Conservation (phyloP, 2,329 filamentous ascomycete genomes). For the Leptodontidium sp. region DNA sequence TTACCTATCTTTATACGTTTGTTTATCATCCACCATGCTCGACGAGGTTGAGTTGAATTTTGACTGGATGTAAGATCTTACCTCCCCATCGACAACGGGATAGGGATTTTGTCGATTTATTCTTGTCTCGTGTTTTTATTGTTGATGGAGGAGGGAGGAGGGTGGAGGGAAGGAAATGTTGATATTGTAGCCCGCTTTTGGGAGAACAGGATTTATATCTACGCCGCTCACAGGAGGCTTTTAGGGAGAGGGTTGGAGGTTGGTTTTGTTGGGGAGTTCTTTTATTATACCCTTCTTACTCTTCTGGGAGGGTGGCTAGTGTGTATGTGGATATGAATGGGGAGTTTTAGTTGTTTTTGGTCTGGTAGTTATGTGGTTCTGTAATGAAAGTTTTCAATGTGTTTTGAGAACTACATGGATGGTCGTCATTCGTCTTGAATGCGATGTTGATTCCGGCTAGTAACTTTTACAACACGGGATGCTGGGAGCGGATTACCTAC, state of each 20-base stretch:
- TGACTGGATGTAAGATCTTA: too few relatives aligned
- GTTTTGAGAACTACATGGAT: not conserved
- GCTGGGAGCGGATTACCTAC: too few relatives aligned
- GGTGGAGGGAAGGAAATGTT: not conserved
- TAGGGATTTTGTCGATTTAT: too few relatives aligned
- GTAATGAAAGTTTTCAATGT: not conserved
- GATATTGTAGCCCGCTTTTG: not conserved
- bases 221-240: conserved; percentile 30
- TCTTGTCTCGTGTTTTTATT: too few relatives aligned
- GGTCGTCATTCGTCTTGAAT: too few relatives aligned
- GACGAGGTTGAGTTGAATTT: too few relatives aligned
- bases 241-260: not conserved
- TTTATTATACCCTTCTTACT: conserved; percentile 13
- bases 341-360: conserved; percentile 1
- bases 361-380: not conserved
- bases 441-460: too few relatives aligned
- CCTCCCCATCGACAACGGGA: too few relatives aligned
- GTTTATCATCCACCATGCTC: too few relatives aligned
- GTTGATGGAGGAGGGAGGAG: not conserved
- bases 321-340: not conserved
- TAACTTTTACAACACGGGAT: too few relatives aligned
- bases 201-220: conserved; percentile 1
- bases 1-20: not conserved
- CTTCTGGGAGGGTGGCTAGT: not conserved
- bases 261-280: not conserved